phyloP scores from a whole-genome alignment of 345 rosid species.

The Lepidium aucheri region DNA sequence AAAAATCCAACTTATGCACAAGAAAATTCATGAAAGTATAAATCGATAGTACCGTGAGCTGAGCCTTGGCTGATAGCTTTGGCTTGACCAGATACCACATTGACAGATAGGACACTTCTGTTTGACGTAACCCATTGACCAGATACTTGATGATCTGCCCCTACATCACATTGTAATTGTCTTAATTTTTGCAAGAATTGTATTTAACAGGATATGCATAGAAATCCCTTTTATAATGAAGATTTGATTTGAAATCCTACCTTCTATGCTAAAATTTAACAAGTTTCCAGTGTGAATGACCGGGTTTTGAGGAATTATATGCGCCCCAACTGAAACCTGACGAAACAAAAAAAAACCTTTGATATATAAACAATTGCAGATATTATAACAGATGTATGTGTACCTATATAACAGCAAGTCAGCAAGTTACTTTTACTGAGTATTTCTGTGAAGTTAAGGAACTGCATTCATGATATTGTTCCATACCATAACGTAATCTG shows the following conservation, averaged over 20 bases:
- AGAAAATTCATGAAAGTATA: not conserved
- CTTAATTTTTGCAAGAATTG: not conserved
- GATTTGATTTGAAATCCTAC: slow-evolving; percentile 23
- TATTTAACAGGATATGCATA: not conserved
- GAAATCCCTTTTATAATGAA: not conserved
- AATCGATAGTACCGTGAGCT: slow-evolving; percentile 45
- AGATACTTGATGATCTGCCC: slow-evolving; percentile 41
- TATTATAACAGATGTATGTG: not conserved
- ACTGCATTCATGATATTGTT: not conserved
- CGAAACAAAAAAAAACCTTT: slow-evolving; percentile 4
- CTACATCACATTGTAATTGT: slow-evolving; percentile 26
- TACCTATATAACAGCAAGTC: not conserved
- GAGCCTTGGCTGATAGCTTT: slow-evolving; percentile 64
- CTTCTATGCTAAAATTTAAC: slow-evolving; percentile 54
- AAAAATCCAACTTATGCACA: not conserved
- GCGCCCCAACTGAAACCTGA: slow-evolving; percentile 88
- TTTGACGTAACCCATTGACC: slow-evolving; percentile 69
- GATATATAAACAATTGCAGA: slow-evolving; percentile 1
- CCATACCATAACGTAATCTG: slow-evolving; percentile 72
- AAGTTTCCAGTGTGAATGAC: slow-evolving; percentile 46
- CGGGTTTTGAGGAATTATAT: slow-evolving; percentile 63
- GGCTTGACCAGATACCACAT: slow-evolving; percentile 58
- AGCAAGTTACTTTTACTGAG: not conserved
- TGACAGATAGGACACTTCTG: slow-evolving; percentile 47
- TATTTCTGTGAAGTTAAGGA: not conserved